Conservation (phyloP, 1,139 yeast genomes). For the Saccharomycopsis hybrid region DNA sequence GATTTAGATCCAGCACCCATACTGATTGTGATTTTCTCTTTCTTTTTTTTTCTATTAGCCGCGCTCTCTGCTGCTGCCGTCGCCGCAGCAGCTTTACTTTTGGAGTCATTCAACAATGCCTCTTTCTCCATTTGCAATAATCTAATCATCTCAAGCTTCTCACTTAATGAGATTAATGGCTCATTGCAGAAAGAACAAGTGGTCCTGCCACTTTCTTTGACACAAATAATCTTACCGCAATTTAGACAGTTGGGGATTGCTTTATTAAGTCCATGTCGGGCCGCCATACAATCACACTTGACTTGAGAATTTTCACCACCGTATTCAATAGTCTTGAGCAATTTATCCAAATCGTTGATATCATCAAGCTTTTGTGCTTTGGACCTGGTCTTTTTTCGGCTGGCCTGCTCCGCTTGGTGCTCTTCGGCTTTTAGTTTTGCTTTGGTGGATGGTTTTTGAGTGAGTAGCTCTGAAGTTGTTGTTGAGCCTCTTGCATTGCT, state of each 20-base stretch:
- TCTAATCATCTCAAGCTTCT: slow-evolving; percentile 50
- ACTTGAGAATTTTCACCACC: not conserved
- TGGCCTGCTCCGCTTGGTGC: not conserved
- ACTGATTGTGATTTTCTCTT: slow-evolving; percentile 43
- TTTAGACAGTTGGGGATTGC: slow-evolving; percentile 89
- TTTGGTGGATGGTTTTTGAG: slow-evolving; percentile 15
- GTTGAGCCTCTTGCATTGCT: slow-evolving; percentile 27
- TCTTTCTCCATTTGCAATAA: slow-evolving; percentile 46
- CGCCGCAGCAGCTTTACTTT: not conserved
- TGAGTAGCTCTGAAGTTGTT: slow-evolving; percentile 35
- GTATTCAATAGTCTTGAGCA: slow-evolving; percentile 13
- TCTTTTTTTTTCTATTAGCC: slow-evolving; percentile 26
- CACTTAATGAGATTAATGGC: slow-evolving; percentile 55
- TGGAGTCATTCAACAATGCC: slow-evolving; percentile 27
- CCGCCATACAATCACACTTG: slow-evolving; percentile 74
- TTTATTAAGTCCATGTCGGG: slow-evolving; percentile 81
- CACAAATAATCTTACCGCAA: slow-evolving; percentile 92
- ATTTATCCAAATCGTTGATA: slow-evolving; percentile 13
- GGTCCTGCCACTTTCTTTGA: slow-evolving; percentile 75
- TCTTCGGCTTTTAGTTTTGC: not conserved
- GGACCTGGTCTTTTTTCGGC: slow-evolving; percentile 18
- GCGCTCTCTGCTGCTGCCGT: slow-evolving; percentile 2
- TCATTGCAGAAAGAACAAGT: slow-evolving; percentile 82
- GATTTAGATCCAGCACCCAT: slow-evolving; percentile 51
- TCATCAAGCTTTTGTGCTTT: slow-evolving; percentile 20